Evolutionary conservation across 1,284 basidiomycete genomes (phyloP).

Genomic region (Cutaneotrichosporon sp.): DNA sequence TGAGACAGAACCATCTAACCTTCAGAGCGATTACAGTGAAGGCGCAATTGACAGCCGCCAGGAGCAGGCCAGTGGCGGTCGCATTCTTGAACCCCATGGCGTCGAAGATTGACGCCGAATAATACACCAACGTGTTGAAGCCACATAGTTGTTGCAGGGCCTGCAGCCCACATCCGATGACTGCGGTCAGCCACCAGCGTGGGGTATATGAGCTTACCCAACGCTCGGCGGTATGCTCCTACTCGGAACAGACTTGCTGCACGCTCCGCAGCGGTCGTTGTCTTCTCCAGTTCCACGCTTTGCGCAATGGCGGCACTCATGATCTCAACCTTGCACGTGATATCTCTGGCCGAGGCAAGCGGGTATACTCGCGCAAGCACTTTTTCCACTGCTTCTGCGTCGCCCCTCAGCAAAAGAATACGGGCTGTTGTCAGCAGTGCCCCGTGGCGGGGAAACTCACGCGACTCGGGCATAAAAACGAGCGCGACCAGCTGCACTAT

Average conservation of each 20-base stretch:
- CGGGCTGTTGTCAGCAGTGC: slow-evolving; percentile 55
- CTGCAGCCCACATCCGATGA: slow-evolving; percentile 71
- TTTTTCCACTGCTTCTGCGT: slow-evolving; percentile 52
- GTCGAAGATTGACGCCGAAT: slow-evolving; percentile 68
- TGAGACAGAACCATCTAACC: slow-evolving; percentile 32
- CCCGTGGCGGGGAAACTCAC: slow-evolving; percentile 47
- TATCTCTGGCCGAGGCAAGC: slow-evolving; percentile 58
- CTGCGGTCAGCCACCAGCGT: slow-evolving; percentile 40
- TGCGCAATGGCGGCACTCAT: slow-evolving; percentile 57
- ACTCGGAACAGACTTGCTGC: slow-evolving; percentile 56
- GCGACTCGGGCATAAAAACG: slow-evolving; percentile 68
- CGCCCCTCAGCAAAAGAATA: slow-evolving; percentile 60
- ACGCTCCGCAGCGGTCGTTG: slow-evolving; percentile 59
- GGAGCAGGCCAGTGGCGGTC: slow-evolving; percentile 69
- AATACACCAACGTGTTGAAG: slow-evolving; percentile 66
- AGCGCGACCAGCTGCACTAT: slow-evolving; percentile 60
- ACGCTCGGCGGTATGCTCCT: slow-evolving; percentile 62
- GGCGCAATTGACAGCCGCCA: slow-evolving; percentile 72
- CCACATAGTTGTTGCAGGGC: slow-evolving; percentile 77
- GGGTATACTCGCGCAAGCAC: slow-evolving; percentile 65
- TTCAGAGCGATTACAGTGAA: slow-evolving; percentile 75
- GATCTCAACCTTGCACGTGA: slow-evolving; percentile 63
- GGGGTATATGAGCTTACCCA: slow-evolving; percentile 54
- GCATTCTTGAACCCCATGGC: slow-evolving; percentile 74
- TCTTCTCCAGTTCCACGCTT: slow-evolving; percentile 53